Base-by-base conservation (phyloP, 2,329 filamentous ascomycete genomes). In the Epichloe coenophiala region DNA sequence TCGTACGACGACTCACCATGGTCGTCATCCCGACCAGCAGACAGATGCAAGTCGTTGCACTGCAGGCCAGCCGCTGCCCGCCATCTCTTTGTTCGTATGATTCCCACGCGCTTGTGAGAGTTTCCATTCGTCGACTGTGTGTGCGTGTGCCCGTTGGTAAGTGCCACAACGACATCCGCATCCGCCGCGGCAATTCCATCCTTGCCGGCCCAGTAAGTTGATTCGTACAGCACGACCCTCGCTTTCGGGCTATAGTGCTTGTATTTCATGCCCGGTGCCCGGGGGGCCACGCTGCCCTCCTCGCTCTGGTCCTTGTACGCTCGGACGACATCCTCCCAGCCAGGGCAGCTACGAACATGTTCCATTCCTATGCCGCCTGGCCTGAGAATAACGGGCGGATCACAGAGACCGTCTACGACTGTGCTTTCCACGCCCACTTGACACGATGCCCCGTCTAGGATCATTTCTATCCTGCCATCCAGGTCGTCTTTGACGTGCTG, bases 231-330 rank as follows among this genome's bases (percentile, higher is more conserved):
- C 13, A 95, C 71, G 2, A 98, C 90, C 44, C 76, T 81, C 1
- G 93, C 94, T 65, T 83, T 87, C 1, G 93, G 93, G 42, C 90
- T 95, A 62, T 98, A 98, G 65, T 98, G 93, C 63, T 93, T 88
- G 65, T 98, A 98, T 68, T 98, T 98, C 93, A 98, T 98, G 1
- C 93, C 93, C 0, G 93, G 93, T 1, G 93, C 93, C 51, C 88
- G 76, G 0, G 93, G 93, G 11, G 77, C 75, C 1, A 64, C 71
- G 47, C 77, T 79, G 5, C 78, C 83, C 19, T 78, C 74, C 59
- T 88, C 80, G 15, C 80, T 80, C 51, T 77, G 76, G 60, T 95
- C 88, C 61, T 84, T 81, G 66, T 96, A 97, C 11, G 79, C 91
- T 53, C 84, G 80, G 54, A 76, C 73, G 1, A 88, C 86, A 39